Percentiles rank a stretch among this genome's conserved stretches.
These are phyloP conservation scores for Aspergillus sp. DNA, from an alignment of 2,329 filamentous ascomycete genomes.

Conservation along the genomic window DNA sequence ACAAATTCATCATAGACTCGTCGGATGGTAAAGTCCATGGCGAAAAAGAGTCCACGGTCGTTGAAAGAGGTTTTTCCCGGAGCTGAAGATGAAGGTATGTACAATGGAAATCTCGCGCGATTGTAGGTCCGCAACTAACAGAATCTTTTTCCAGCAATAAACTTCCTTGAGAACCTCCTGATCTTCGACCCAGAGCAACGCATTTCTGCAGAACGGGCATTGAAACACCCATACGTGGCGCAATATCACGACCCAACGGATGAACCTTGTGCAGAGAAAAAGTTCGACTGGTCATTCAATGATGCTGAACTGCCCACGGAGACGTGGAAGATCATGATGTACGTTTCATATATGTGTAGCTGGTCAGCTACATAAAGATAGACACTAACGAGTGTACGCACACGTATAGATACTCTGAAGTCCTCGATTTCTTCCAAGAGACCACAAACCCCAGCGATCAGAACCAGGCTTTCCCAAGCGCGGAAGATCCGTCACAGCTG, in stretches of 20 bases:
- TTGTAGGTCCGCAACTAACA: slow-evolving; percentile 53
- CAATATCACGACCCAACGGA: slow-evolving; percentile 98
- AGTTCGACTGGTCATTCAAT: slow-evolving; percentile 99
- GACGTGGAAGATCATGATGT: slow-evolving; percentile 99
- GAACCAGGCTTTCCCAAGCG: background rate
- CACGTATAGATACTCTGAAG: slow-evolving; percentile 85
- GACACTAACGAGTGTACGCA: background rate
- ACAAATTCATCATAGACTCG: slow-evolving; percentile 63
- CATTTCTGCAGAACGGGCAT: slow-evolving; percentile 79
- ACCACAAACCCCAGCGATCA: slow-evolving; percentile 31
- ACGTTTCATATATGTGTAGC: slow-evolving; percentile 36
- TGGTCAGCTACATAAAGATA: background rate
- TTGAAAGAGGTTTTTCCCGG: slow-evolving; percentile 85
- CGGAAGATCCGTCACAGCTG: background rate
- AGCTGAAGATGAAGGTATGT: slow-evolving; percentile 49
- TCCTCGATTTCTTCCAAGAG: slow-evolving; percentile 96
- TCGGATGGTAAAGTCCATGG: slow-evolving; percentile 92
- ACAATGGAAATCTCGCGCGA: slow-evolving; percentile 69
- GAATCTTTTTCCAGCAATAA: slow-evolving; percentile 64
- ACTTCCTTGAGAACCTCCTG: slow-evolving; percentile 92
- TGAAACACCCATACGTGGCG: slow-evolving; percentile 88
- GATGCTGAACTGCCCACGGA: slow-evolving; percentile 94
- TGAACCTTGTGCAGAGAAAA: slow-evolving; percentile 91
- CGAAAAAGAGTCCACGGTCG: slow-evolving; percentile 85
- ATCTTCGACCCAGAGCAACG: slow-evolving; percentile 97